Conservation (phyloP, 495 filamentous ascomycete species). For the Haplographium delicatum region DNA sequence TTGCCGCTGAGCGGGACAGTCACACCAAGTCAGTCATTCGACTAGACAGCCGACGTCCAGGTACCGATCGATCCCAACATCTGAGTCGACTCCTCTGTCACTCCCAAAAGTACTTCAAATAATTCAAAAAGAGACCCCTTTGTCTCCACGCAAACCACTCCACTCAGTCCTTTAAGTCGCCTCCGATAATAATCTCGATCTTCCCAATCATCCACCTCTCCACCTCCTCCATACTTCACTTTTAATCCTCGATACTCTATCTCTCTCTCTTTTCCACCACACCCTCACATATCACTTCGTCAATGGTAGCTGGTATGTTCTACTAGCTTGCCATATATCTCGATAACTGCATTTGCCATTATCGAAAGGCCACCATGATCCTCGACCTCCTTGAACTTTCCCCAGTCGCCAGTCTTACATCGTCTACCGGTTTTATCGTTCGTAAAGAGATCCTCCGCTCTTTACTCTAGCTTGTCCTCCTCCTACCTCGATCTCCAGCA, state of each 20-base stretch:
- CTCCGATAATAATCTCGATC: slow-evolving; percentile 24
- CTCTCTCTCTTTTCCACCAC: background rate
- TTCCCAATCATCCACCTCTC: slow-evolving; percentile 7
- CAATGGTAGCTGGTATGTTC: slow-evolving; percentile 18
- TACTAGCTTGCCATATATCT: slow-evolving; percentile 22
- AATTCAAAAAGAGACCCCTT: slow-evolving; percentile 14
- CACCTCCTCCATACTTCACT: background rate
- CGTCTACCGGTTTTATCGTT: slow-evolving; percentile 50
- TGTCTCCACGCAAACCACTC: slow-evolving; percentile 25
- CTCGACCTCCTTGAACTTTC: slow-evolving; percentile 39
- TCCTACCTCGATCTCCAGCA: slow-evolving; percentile 36
- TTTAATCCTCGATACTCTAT: too few species aligned
- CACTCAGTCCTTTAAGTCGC: slow-evolving; percentile 30
- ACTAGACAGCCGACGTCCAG: too few species aligned
- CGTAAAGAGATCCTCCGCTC: slow-evolving; percentile 41
- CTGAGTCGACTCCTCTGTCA: slow-evolving; percentile 19
- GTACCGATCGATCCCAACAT: slow-evolving; percentile 5
- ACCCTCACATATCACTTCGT: too few species aligned
- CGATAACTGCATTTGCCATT: slow-evolving; percentile 19
- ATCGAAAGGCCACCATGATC: slow-evolving; percentile 43
- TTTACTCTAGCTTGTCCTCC: slow-evolving; percentile 39
- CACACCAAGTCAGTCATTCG: too few species aligned
- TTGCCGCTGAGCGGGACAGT: slow-evolving; percentile 15
- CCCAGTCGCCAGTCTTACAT: slow-evolving; percentile 54
- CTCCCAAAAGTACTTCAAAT: too few species aligned